phyloP scores from a whole-genome alignment of 2,329 filamentous ascomycete genomes.

The Kalaharituber pfeilii region DNA sequence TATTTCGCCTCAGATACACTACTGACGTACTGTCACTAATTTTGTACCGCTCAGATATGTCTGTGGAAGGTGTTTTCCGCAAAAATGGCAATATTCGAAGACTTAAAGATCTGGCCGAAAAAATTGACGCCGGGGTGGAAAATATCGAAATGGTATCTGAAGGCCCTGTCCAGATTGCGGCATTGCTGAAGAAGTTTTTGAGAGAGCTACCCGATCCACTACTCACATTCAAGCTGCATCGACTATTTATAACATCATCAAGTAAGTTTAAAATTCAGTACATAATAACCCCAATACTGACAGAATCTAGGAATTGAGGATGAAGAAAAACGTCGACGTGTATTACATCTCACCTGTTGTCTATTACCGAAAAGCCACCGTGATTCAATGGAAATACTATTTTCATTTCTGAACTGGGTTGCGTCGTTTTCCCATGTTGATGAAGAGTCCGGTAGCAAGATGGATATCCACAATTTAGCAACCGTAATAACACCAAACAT shows the following conservation, averaged over 20 bases:
- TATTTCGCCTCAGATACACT: slow-evolving; percentile 7
- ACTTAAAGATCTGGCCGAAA: slow-evolving; percentile 66
- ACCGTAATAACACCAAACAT: slow-evolving; percentile 97
- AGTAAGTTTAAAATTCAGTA: slow-evolving; percentile 33
- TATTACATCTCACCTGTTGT: slow-evolving; percentile 81
- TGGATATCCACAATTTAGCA: slow-evolving; percentile 94
- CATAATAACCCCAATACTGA: slow-evolving; percentile 9
- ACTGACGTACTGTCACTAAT: too few species aligned
- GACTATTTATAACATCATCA: slow-evolving; percentile 74
- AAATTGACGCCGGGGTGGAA: slow-evolving; percentile 73
- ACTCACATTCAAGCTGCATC: slow-evolving; percentile 86
- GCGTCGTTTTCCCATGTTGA: slow-evolving; percentile 95
- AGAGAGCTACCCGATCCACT: slow-evolving; percentile 87
- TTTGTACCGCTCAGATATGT: slow-evolving; percentile 49
- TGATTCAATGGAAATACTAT: slow-evolving; percentile 86
- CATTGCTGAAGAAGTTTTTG: slow-evolving; percentile 85
- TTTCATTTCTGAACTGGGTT: slow-evolving; percentile 93
- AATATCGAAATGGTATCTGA: slow-evolving; percentile 73
- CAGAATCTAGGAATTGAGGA: slow-evolving; percentile 49
- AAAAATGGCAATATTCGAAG: slow-evolving; percentile 99
- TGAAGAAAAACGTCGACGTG: slow-evolving; percentile 60
- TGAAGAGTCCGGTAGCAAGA: slow-evolving; percentile 92
- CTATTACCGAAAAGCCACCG: slow-evolving; percentile 80
- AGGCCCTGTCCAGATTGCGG: slow-evolving; percentile 82
- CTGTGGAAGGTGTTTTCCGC: slow-evolving; percentile 92